phyloP scores from a whole-genome alignment of 2,329 filamentous ascomycete genomes.

The Lithohypha guttulata region DNA sequence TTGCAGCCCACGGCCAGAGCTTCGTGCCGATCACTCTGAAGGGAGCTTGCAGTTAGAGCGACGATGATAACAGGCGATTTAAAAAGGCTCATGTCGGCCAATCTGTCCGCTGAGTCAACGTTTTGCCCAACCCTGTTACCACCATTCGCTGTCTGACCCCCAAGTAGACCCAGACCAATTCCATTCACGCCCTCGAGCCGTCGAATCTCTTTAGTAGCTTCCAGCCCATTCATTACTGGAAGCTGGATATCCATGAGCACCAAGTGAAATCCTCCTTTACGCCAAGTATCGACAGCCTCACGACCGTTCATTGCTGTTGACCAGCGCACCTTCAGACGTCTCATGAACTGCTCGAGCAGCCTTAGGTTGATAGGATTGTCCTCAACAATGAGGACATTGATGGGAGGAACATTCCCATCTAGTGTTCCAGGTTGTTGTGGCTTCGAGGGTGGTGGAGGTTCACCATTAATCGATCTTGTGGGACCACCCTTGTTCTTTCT shows the following conservation, averaged over 20 bases:
- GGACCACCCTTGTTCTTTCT: constrained; percentile 39
- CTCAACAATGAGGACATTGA: constrained; percentile 95
- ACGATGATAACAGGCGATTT: constrained; percentile 98
- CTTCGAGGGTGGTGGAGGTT: constrained; percentile 23
- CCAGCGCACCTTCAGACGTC: constrained; percentile 89
- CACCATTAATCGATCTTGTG: constrained; percentile 25
- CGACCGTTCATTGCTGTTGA: constrained; percentile 93
- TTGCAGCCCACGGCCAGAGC: constrained; percentile 93
- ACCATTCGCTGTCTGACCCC: constrained; percentile 16
- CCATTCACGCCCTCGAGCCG: constrained; percentile 80
- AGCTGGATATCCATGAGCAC: constrained; percentile 98
- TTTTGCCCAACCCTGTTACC: constrained; percentile 13
- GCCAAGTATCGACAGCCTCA: constrained; percentile 90
- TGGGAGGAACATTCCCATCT: constrained; percentile 78
- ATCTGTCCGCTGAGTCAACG: constrained; percentile 43
- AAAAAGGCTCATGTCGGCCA: constrained; percentile 62
- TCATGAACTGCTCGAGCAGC: constrained; percentile 89
- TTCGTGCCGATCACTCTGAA: constrained; percentile 92
- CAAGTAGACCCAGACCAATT: constrained; percentile 85
- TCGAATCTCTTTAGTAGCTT: constrained; percentile 90
- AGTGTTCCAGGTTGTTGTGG: constrained; percentile 51
- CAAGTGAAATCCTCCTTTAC: constrained; percentile 81
- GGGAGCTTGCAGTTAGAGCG: constrained; percentile 81
- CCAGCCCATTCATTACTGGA: constrained; percentile 89
- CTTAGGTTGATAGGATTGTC: constrained; percentile 97